Evolutionary conservation across 2,329 filamentous ascomycete species (phyloP), one percentile per base, ranked within the genome.

Genomic region (Hawksworthiomyces lignivorus): DNA sequence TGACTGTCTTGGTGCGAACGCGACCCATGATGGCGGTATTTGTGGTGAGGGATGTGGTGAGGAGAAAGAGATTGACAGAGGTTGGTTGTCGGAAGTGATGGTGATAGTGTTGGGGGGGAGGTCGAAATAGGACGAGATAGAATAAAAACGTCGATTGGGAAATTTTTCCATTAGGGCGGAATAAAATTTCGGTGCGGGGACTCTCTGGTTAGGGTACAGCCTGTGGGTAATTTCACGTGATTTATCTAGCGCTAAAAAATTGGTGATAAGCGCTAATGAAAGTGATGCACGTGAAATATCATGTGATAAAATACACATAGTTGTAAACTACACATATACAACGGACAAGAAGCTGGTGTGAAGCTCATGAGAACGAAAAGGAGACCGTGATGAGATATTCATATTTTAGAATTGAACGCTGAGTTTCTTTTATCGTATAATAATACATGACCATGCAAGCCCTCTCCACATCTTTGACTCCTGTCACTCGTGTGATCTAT

Each of bases 1-100:
- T 80, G 58, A 79, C 75, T 50, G 77, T 82, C 73, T 82, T 82
- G 55, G 77, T 82, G 56, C 77, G 75, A 66, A 82, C 77, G 68
- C 76, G 75, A 78, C 77, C 77, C 77, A 80, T 81, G 63, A 76
- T 80, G 71, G 59, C 72, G 69, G 71, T 62, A 52, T 30, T 29
- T 33, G 37, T 52, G 54, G 54, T 55, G 58, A 56, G 59, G 56
- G 46, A 48, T 57, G 56, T 53, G 53, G 54, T 56, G 54, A 53
- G 54, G 53, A 22, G 32, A 39, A 31, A 34, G 30, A 27, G 10
- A 17, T 29, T 9, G 29, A 29, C 10, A 14, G 24, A 8, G 30
- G 44, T 33, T 19, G 27, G 41, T 37, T 34, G 39, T n/a, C 34
- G 30, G 30, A 27, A 21, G 38, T 46, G 39, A 31, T 47, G 41